Base-by-base conservation (phyloP, 2,329 filamentous ascomycete genomes). In the Colletotrichum incanum region DNA sequence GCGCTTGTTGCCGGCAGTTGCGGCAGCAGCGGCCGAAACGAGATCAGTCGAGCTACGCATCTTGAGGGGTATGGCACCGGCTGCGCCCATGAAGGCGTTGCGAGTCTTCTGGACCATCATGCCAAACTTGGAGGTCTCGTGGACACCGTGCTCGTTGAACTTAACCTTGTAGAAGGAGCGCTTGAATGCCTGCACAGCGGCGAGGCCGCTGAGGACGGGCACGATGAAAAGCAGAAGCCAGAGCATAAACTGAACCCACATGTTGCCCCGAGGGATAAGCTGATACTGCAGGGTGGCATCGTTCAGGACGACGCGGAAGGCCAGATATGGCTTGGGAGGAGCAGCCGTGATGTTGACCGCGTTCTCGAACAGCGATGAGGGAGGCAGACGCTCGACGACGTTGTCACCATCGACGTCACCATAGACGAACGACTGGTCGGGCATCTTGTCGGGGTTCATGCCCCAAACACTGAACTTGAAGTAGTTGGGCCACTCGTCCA, bases 401-500 rank as follows among this genome's bases (percentile, higher is more conserved):
- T 84, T 84, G 77, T 92, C 90, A 34, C 83, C 83, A 76, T 92
- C 88, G 18, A 91, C 85, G 77, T 93, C 91, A 28, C 91, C 91
- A 2, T 91, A 86, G 67, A 84, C 18, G 49, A 73, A 86, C 5
- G 86, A 86, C 73, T 90, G 84, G 78, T 93, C 91, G 0, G 91
- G 90, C 75, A 87, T 80, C 28, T 90, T 89, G 78, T 92, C 86
- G 0, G 87, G 86, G 76, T 92, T 90, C 78, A 92, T 89, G 64
- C 91, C 91, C 91, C 91, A 93, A 9, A 91, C 84, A 75, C 92
- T 93, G 73, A 92, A 81, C 76, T 92, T 90, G 72, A 90, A 87
- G 59, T 86, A 81, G 8, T 87, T 86, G 16, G 91, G 91, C 87
- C 89, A 93, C 76, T 93, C 91, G 2, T 86, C 84, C 85, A 91